Evolutionary conservation across 768 basidiomycete species (phyloP), one percentile per base, ranked within the genome.

Genomic region (Xerocomellus chrysenteron): DNA sequence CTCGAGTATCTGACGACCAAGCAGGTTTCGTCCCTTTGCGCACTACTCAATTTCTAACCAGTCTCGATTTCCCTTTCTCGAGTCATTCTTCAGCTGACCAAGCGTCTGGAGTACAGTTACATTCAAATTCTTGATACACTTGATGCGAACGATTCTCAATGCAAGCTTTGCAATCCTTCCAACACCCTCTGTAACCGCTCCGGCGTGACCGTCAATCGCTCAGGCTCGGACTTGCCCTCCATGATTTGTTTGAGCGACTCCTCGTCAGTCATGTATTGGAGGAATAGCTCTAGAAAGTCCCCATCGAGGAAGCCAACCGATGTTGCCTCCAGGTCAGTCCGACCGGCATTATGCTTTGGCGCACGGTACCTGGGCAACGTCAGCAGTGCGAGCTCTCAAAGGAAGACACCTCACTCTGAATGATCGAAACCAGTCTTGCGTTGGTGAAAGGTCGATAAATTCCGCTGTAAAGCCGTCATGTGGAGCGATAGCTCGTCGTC

Each of bases 301-400:
- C 94, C 94, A 58, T 97, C 94, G 30, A 97, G 76, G 78, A 97
- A 94, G 16, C 92, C 93, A 40, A 78, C 79, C 2, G 88, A 79
- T 1, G 79, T 62, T 28, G 71, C 63, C 33, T 86, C 81, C 9
- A 79, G 76, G 62, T 90, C 88, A 47, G 80, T 84, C 24, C 77
- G 76, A 8, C 87, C 84, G 24, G 74, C 67, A 0, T 74, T 74
- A 39, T 76, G 82, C 59, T 82, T 83, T 0, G 92, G 91, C 0
- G 88, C 77, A 50, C 93, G 81, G 69, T 81, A 91, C 59, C 92
- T 94, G 48, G 0, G 24, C 55, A 26, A 17, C 33, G 17, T 65
- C 30, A 57, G 45, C 40, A 57, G 26, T 12, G 32, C 9, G 49
- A 21, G 8, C 11, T 13, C 14, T n/a, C 39, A 12, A 32, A 17